Percentiles rank a stretch among this genome's conserved stretches.
phyloP scores from a whole-genome alignment of 345 rosid species.

The Diplotaxis tenuifolia region DNA sequence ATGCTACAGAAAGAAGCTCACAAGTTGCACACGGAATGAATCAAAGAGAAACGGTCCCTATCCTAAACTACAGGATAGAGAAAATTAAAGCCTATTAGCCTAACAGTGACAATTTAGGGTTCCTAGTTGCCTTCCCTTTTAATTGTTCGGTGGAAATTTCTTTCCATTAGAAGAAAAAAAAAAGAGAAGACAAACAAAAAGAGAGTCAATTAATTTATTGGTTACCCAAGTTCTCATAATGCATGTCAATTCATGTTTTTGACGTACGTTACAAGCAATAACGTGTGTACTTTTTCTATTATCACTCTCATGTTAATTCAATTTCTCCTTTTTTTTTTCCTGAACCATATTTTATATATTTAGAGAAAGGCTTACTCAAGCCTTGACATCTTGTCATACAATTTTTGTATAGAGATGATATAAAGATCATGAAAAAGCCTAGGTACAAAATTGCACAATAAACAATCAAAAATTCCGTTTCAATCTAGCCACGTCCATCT shows the following conservation, averaged over 20 bases:
- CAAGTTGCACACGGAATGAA: conserved; percentile 37
- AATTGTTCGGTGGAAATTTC: not conserved
- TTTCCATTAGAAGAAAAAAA: conserved; percentile 10
- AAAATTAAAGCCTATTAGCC: conserved; percentile 20
- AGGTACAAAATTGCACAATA: not conserved
- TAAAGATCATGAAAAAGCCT: not conserved
- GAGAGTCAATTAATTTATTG: conserved; percentile 32
- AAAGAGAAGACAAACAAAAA: conserved; percentile 3
- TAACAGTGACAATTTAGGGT: conserved; percentile 36
- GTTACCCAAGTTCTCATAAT: conserved; percentile 11
- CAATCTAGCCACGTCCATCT: not conserved
- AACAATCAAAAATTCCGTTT: too few relatives aligned
- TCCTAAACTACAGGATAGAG: not conserved
- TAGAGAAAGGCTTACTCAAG: not conserved
- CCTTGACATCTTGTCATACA: not conserved
- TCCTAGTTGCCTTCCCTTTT: conserved; percentile 17
- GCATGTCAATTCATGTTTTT: conserved; percentile 6
- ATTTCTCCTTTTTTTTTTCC: not conserved
- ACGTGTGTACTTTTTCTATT: not conserved
- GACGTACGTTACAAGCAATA: not conserved
- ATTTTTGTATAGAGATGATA: not conserved
- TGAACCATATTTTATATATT: too few relatives aligned
- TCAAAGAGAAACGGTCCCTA: not conserved
- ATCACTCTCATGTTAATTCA: not conserved
- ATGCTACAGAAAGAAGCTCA: conserved; percentile 13